These are phyloP conservation scores for Clarireedia paspali DNA, from an alignment of 2,329 filamentous ascomycete species.

Conservation along the genomic window DNA sequence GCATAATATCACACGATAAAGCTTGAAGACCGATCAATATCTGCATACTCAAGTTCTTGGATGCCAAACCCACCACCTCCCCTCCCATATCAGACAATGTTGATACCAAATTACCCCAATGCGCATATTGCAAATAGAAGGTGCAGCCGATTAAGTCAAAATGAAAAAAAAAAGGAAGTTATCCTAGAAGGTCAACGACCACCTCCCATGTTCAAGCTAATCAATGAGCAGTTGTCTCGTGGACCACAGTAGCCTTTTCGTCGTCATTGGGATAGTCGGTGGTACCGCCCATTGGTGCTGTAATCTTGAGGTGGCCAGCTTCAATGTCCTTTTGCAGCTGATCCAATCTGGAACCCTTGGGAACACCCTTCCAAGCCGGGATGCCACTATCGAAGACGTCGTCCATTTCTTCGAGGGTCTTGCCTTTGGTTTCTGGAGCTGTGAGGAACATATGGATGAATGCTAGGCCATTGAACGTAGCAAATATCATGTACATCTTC, in stretches of 20 bases:
- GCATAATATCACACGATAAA: too few relatives aligned
- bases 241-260: background rate
- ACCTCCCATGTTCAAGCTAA: too few relatives aligned
- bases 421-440: slow-evolving; percentile 63
- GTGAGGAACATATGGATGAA: slow-evolving; percentile 49
- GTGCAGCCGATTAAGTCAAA: too few relatives aligned
- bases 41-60: too few relatives aligned
- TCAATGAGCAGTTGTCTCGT: too few relatives aligned
- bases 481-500: slow-evolving; percentile 66
- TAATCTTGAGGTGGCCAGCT: slow-evolving; percentile 25
- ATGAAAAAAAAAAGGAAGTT: too few relatives aligned
- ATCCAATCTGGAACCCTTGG: slow-evolving; percentile 38
- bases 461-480: slow-evolving; percentile 59
- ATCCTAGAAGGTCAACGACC: too few relatives aligned
- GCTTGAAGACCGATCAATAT: too few relatives aligned
- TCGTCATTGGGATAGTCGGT: background rate
- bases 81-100: too few relatives aligned
- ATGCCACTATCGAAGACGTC: slow-evolving; percentile 58
- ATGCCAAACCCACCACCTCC: too few relatives aligned
- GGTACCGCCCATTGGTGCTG: slow-evolving; percentile 10
- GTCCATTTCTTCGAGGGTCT: slow-evolving; percentile 70
- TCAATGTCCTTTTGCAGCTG: slow-evolving; percentile 41
- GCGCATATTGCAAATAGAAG: too few relatives aligned
- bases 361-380: slow-evolving; percentile 47
- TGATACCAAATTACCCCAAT: too few relatives aligned